phyloP scores from a whole-genome alignment of 805 yeast species.

The Candida parachauliodes region DNA sequence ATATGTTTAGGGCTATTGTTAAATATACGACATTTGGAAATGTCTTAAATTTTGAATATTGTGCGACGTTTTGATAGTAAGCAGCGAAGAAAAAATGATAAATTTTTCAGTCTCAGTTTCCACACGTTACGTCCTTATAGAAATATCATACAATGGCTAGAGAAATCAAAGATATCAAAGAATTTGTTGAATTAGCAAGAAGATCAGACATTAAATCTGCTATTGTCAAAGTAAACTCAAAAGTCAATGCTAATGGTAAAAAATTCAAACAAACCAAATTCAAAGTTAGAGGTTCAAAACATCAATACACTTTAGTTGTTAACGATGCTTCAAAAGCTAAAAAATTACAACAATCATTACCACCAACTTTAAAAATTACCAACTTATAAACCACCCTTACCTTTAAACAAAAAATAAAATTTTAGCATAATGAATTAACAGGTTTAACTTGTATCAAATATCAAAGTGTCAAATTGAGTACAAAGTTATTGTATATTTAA shows the following conservation, averaged over 20 bases:
- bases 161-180: constrained; percentile 95
- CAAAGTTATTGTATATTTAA: constrained; percentile 7
- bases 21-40: not conserved
- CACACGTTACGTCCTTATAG: not conserved
- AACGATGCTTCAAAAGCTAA: constrained; percentile 95
- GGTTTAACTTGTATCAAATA: too few species aligned
- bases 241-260: constrained; percentile 78
- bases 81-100: not conserved
- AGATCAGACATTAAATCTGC: constrained; percentile 93
- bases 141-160: constrained; percentile 16
- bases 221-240: constrained; percentile 89
- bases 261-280: constrained; percentile 92
- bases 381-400: constrained; percentile 29
- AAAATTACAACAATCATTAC: constrained; percentile 96
- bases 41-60: too few species aligned
- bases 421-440: not conserved
- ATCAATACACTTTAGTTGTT: constrained; percentile 93
- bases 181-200: constrained; percentile 94
- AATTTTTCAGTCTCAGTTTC: constrained; percentile 1
- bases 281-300: constrained; percentile 95
- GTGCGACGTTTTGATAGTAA: not conserved
- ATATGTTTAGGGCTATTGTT: not conserved
- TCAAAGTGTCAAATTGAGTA: too few species aligned
- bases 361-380: constrained; percentile 82
- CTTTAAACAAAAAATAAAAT: too few species aligned